Evolutionary conservation across 345 rosid species (phyloP).

Genomic region (Rhodomyrtus tomentosa): DNA sequence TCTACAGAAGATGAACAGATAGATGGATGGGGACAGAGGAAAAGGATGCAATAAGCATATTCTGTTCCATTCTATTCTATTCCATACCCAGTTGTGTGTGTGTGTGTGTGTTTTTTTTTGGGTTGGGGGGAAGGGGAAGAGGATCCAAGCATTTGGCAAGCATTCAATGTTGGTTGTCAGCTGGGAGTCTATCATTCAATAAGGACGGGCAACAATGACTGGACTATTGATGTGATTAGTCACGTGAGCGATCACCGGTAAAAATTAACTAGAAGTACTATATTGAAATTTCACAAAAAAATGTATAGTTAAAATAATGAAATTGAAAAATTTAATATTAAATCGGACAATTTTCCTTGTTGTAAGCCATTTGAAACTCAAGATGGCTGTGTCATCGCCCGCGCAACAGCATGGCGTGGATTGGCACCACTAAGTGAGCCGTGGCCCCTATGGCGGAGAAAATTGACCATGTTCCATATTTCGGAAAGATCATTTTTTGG

Average conservation of each 20-base stretch:
- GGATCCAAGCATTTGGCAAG: not conserved
- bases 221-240: too few relatives aligned
- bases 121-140: too few relatives aligned
- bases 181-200: not conserved
- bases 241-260: fast-evolving
- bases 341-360: fast-evolving
- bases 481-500: too few relatives aligned
- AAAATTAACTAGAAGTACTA: not conserved
- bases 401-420: not conserved
- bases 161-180: not conserved
- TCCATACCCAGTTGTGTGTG: not conserved
- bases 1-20: not conserved
- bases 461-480: not conserved
- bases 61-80: not conserved
- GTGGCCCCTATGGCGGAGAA: not conserved
- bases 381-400: not conserved
- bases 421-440: not conserved
- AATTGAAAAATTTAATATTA: fast-evolving
- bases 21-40: not conserved
- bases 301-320: too few relatives aligned
- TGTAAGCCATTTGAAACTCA: not conserved
- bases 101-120: too few relatives aligned
- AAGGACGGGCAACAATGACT: too few relatives aligned
- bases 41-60: not conserved
- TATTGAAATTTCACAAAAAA: too few relatives aligned